Evolutionary conservation across 768 basidiomycete species (phyloP).

Genomic region (Candolleomyces efflorescens): DNA sequence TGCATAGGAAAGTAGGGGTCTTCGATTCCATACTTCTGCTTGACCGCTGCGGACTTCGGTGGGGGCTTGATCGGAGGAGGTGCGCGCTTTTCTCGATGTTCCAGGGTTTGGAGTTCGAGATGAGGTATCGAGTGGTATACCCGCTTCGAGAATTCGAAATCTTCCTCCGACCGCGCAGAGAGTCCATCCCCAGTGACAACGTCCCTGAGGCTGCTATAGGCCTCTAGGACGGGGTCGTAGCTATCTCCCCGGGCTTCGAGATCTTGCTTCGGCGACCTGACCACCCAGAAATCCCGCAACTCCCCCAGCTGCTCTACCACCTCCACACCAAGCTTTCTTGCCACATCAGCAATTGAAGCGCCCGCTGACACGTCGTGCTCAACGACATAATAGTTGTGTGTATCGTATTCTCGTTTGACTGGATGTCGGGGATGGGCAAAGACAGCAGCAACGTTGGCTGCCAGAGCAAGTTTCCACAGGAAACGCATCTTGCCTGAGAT

Average conservation of each 20-base stretch:
- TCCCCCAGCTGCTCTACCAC: slow-evolving; percentile 86
- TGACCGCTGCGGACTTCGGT: slow-evolving; percentile 38
- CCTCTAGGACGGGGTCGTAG: slow-evolving; percentile 36
- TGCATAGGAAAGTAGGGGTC: slow-evolving; percentile 84
- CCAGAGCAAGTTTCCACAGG: background rate
- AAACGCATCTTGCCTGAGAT: background rate
- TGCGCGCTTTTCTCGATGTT: slow-evolving; percentile 67
- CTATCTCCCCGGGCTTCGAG: slow-evolving; percentile 27
- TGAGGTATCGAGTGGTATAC: slow-evolving; percentile 53
- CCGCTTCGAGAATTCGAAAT: slow-evolving; percentile 27
- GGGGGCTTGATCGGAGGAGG: slow-evolving; percentile 51
- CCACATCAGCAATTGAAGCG: slow-evolving; percentile 55
- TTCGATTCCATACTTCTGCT: slow-evolving; percentile 54
- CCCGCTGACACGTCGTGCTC: slow-evolving; percentile 49
- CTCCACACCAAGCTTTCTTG: slow-evolving; percentile 65
- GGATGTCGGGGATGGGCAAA: slow-evolving; percentile 28
- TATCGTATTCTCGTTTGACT: slow-evolving; percentile 49
- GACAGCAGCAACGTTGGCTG: background rate
- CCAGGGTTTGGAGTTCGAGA: slow-evolving; percentile 56
- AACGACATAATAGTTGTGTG: slow-evolving; percentile 79
- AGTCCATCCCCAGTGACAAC: slow-evolving; percentile 11
- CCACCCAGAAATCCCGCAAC: slow-evolving; percentile 76
- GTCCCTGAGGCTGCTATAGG: slow-evolving; percentile 36
- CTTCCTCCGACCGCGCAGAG: slow-evolving; percentile 29
- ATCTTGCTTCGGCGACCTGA: slow-evolving; percentile 49